Conservation (phyloP, 805 yeast genomes). For the Schwanniomyces polymorphus region DNA sequence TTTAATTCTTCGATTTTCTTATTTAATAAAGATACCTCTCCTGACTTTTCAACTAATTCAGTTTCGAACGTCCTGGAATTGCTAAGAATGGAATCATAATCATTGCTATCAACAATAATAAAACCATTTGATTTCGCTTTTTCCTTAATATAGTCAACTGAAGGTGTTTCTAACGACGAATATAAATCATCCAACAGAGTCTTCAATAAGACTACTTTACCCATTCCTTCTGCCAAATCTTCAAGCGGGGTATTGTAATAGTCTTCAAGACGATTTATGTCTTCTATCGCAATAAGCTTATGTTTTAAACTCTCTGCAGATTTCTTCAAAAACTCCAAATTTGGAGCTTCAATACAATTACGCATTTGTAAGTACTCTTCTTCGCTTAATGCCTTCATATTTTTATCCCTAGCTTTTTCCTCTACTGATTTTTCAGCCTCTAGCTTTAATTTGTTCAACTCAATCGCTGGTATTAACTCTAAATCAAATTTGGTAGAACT, state of each 20-base stretch:
- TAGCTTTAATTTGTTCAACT: background rate
- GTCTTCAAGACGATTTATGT: slow-evolving; percentile 1
- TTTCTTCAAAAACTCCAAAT: slow-evolving; percentile 16
- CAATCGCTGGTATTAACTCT: background rate
- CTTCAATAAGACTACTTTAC: slow-evolving; percentile 2
- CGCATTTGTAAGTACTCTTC: slow-evolving; percentile 2
- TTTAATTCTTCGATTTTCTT: background rate
- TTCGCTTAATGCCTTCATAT: background rate
- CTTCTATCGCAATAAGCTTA: slow-evolving; percentile 6
- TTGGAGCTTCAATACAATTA: slow-evolving; percentile 16
- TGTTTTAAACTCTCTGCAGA: slow-evolving; percentile 9
- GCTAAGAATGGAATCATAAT: slow-evolving; percentile 1
- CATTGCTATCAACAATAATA: slow-evolving; percentile 5
- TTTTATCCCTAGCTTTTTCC: slow-evolving; percentile 1
- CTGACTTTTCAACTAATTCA: slow-evolving; percentile 1
- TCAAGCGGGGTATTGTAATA: slow-evolving; percentile 23
- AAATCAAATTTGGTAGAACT: background rate
- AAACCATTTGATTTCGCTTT: slow-evolving; percentile 8
- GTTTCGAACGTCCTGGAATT: background rate
- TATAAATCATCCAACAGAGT: slow-evolving; percentile 8
- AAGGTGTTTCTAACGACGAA: slow-evolving; percentile 13
- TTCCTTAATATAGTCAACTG: slow-evolving; percentile 12
- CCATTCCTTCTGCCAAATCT: slow-evolving; percentile 21
- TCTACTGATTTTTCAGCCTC: slow-evolving; percentile 1
- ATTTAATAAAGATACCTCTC: slow-evolving; percentile 2